A percentile compares a stretch with the other conserved stretches of the same genome.
phyloP scores from a whole-genome alignment of 805 yeast genomes.

The Starmerella floris region DNA sequence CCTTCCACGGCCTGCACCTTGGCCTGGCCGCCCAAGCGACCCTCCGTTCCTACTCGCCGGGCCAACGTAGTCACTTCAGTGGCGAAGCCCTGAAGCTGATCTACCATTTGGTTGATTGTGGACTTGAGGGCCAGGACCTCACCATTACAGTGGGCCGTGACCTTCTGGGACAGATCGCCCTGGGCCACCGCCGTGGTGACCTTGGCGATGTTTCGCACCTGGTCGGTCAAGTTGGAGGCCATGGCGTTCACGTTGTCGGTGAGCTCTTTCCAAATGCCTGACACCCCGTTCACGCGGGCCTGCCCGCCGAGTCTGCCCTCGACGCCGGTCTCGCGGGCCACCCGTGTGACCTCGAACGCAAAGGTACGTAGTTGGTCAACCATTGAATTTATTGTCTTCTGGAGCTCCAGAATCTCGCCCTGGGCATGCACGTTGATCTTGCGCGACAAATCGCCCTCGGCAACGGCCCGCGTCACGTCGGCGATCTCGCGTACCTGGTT shows the following conservation, averaged over 20 bases:
- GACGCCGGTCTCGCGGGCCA: slow-evolving; percentile 81
- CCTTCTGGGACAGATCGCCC: slow-evolving; percentile 69
- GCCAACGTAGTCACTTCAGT: slow-evolving; percentile 78
- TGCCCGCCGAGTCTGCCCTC: slow-evolving; percentile 83
- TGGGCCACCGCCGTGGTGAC: slow-evolving; percentile 81
- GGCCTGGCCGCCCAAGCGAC: slow-evolving; percentile 81
- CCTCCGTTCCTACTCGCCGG: slow-evolving; percentile 79
- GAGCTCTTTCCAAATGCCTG: slow-evolving; percentile 78
- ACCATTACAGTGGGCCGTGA: slow-evolving; percentile 75
- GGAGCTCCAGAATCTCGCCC: slow-evolving; percentile 75
- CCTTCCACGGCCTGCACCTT: slow-evolving; percentile 69
- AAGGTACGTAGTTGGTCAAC: slow-evolving; percentile 72
- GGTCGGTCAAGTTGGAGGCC: slow-evolving; percentile 79
- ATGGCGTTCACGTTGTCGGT: slow-evolving; percentile 81
- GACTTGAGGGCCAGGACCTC: slow-evolving; percentile 67
- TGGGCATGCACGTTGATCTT: slow-evolving; percentile 84
- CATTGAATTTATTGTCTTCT: slow-evolving; percentile 78
- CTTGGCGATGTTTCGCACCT: slow-evolving; percentile 75
- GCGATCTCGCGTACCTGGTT: slow-evolving; percentile 84
- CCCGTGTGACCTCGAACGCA: slow-evolving; percentile 76
- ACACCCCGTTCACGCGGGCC: slow-evolving; percentile 63
- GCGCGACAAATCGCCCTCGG: slow-evolving; percentile 68
- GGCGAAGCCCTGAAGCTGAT: slow-evolving; percentile 66
- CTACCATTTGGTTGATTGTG: slow-evolving; percentile 82
- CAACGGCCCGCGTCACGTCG: slow-evolving; percentile 80